These are phyloP conservation scores for Dovyalis caffra DNA, from an alignment of 345 rosid species.

Conservation along the genomic window DNA sequence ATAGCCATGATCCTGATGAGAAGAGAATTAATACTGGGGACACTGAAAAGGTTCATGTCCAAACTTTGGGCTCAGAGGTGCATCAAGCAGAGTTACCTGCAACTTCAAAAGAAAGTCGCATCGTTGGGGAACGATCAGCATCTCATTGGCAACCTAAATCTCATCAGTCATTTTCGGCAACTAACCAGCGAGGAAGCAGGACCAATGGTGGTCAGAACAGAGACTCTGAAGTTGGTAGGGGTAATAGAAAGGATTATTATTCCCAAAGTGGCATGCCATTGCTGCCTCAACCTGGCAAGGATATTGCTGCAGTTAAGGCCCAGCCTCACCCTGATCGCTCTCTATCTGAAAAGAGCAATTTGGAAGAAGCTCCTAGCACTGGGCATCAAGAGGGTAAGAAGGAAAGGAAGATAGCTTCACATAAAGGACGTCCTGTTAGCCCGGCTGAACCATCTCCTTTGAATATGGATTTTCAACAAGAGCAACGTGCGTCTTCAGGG, in stretches of 20 bases:
- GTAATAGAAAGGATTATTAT: slow-evolving; percentile 44
- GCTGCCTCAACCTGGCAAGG: slow-evolving; percentile 28
- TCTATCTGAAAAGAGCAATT: slow-evolving; percentile 21
- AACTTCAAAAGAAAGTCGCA: slow-evolving; percentile 60
- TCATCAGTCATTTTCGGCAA: slow-evolving; percentile 39
- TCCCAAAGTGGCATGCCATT: slow-evolving; percentile 21
- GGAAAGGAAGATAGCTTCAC: slow-evolving; percentile 43
- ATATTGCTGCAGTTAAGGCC: slow-evolving; percentile 19
- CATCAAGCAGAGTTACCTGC: slow-evolving; percentile 38
- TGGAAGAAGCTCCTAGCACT: slow-evolving; percentile 32
- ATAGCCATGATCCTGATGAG: slow-evolving; percentile 46
- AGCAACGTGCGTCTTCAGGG: slow-evolving; percentile 42
- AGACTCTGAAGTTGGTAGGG: slow-evolving; percentile 36
- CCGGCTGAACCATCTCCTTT: slow-evolving; percentile 23
- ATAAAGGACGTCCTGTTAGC: slow-evolving; percentile 36
- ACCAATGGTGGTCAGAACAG: slow-evolving; percentile 38
- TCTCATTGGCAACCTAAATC: slow-evolving; percentile 81
- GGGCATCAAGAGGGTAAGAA: slow-evolving; percentile 46
- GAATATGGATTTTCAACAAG: slow-evolving; percentile 42
- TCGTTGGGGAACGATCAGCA: slow-evolving; percentile 46
- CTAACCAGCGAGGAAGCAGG: slow-evolving; percentile 43
- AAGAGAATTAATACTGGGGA: slow-evolving; percentile 47
- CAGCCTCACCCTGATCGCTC: slow-evolving; percentile 23
- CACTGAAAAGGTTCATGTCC: slow-evolving; percentile 35
- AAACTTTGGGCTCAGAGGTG: slow-evolving; percentile 41